A percentile compares a stretch with the other conserved stretches of the same genome.
phyloP scores from a whole-genome alignment of 2,329 filamentous ascomycete species.

The Diaporthe sp. region DNA sequence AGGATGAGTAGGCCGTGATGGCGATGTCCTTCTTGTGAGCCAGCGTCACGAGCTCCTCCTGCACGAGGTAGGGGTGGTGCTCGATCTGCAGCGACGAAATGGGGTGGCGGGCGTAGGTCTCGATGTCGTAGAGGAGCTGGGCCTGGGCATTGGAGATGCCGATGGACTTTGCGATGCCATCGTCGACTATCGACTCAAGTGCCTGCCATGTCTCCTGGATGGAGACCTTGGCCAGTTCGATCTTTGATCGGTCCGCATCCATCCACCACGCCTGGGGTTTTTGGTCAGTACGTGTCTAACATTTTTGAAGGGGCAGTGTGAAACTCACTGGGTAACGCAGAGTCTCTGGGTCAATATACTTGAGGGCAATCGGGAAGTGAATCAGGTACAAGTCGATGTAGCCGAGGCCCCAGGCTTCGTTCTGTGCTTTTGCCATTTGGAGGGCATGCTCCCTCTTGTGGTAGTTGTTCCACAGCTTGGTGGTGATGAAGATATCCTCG shows the following conservation, averaged over 20 bases:
- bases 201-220: conserved; percentile 5
- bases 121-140: neutral
- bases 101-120: conserved; percentile 1
- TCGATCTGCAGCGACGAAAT: conserved; percentile 6
- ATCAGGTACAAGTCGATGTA: neutral
- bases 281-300: neutral
- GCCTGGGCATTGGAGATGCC: conserved; percentile 4
- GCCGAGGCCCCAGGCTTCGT: neutral
- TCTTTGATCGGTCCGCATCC: neutral
- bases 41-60: neutral
- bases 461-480: conserved; percentile 5
- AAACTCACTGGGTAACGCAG: neutral
- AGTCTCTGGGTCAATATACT: neutral
- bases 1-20: neutral
- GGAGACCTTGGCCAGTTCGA: neutral
- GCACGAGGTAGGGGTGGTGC: conserved; percentile 1
- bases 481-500: conserved; percentile 3
- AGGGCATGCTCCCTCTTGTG: neutral
- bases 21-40: neutral
- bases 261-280: neutral
- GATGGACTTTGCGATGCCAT: conserved; percentile 1
- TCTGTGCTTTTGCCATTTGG: neutral
- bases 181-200: neutral
- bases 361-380: neutral
- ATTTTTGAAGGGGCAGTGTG: neutral